Conservation (phyloP, 495 filamentous ascomycete genomes). For the Neurospora tetraspora region DNA sequence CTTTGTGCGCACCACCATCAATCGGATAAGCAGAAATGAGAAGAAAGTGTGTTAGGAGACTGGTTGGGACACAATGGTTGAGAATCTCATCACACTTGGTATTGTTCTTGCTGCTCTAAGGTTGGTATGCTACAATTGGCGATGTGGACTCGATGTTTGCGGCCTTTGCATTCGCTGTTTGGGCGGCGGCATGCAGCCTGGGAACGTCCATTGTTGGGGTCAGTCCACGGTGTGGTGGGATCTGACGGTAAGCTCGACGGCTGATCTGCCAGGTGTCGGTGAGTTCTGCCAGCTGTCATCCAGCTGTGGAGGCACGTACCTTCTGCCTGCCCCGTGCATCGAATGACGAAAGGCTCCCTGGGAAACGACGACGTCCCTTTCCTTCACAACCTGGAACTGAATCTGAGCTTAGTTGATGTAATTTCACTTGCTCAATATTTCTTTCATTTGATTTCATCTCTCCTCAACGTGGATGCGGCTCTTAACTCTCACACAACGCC, state of each 20-base stretch:
- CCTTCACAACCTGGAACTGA: too few relatives aligned
- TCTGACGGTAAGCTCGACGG: not conserved
- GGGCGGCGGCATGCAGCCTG: not conserved
- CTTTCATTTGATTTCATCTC: not conserved
- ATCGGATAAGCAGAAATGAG: not conserved
- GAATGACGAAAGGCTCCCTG: not conserved
- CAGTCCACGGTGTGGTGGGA: not conserved
- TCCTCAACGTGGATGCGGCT: not conserved
- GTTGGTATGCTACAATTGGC: not conserved
- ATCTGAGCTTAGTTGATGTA: not conserved
- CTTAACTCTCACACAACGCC: not conserved
- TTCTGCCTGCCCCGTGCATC: not conserved
- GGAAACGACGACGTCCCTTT: not conserved
- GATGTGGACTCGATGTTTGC: not conserved
- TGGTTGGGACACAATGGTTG: not conserved
- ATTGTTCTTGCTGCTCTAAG: not conserved
- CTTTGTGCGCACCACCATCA: constrained; percentile 9
- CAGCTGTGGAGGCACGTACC: not conserved
- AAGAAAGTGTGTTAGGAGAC: not conserved
- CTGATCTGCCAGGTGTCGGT: not conserved
- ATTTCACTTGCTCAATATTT: not conserved
- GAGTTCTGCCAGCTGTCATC: not conserved
- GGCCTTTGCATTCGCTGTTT: not conserved
- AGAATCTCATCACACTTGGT: not conserved
- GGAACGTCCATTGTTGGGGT: not conserved